Base-by-base conservation (phyloP, 495 filamentous ascomycete genomes). In the Cetradonia linearis region DNA sequence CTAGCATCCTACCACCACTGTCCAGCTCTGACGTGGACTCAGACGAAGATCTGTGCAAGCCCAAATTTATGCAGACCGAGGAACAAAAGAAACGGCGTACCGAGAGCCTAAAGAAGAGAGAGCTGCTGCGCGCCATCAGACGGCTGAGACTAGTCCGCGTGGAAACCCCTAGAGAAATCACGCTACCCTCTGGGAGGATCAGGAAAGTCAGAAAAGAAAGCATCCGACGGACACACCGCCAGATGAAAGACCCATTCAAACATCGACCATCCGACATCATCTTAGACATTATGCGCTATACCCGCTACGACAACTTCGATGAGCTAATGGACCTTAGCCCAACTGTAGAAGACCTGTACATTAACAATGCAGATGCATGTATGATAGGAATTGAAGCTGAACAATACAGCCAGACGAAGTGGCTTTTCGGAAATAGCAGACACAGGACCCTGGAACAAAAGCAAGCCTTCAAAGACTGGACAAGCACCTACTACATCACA, bases 401-500 rank as follows among this genome's bases (percentile, higher is more conserved):
- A 30, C 59, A 61, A 55, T 61, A 47, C 7, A 16, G 28, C 10
- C 34, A 61, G 23, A 40, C 31, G 50, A 55, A 56, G 31, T 61
- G 59, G 59, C 38, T 61, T 33, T 55, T 61, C 47, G 59, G 59
- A 34, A 20, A 61, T 31, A 61, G 38, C 28, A 46, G 33, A 30
- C 20, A 30, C 10, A 61, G 59, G 38, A 47, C 38, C 23, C 11
- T 13, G 14, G 49, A 42, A n/a, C 50, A 61, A 37, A 27, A 53
- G 31, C 59, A 61, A 55, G 23, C 14, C n/a, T 34, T 61, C 23
- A 61, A 61, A 37, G 38, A 61, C 23, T 53, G 38, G 28, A 48
- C 48, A 13, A 18, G 38, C 38, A 38, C 58, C 20, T 18, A 27
- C 6, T n/a, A 9, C 25, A 10, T 3, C 13, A 1, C 2, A 6